Evolutionary conservation across 164 flowering plant species (phyloP), one percentile per base, ranked within the genome.

Genomic region (Stephania cephalantha): DNA sequence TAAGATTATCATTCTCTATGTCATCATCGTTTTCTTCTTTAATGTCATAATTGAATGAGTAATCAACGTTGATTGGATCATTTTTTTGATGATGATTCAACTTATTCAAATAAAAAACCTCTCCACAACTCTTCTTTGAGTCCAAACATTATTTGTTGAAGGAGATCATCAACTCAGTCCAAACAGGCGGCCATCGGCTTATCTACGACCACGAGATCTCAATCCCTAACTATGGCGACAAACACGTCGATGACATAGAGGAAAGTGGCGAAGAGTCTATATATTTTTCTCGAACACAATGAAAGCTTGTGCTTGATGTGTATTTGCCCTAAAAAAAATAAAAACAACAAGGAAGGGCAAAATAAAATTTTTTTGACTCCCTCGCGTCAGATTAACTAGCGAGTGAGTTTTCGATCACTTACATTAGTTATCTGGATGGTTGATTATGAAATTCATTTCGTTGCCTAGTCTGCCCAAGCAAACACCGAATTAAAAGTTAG

Each of bases 71-170:
- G 42, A 63, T 12, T 70, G 25, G 25, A 25, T 25, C 25, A 25
- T 0, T 25, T 25, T 25, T 25, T 0, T 25, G 0, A 25, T 44
- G 9, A 9, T 48, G 68, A 22, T 9, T n/a, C 45, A 31, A 53
- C 29, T 63, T 74, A 42, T 58, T 77, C 53, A 83, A 75, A 22
- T 79, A 88, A 71, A 84, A 80, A 18, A 80, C 22, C 64, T 81
- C 84, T 31, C 70, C 72, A 30, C 89, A 95, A 91, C 92, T 95
- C 99, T 7, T 91, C 90, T 78, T 86, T 89, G 1, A 95, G 74
- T 3, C 93, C 87, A 69, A 91, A 90, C 92, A 93, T 87, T 5
- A 90, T 82, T 78, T 85, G 92, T 79, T 91, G 97, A 48, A 90
- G 68, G 61, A 95, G 20, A 48, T 90, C 97, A 11, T 93, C 94